phyloP scores from a whole-genome alignment of 2,329 filamentous ascomycete species.

The Myriangium duriaei region DNA sequence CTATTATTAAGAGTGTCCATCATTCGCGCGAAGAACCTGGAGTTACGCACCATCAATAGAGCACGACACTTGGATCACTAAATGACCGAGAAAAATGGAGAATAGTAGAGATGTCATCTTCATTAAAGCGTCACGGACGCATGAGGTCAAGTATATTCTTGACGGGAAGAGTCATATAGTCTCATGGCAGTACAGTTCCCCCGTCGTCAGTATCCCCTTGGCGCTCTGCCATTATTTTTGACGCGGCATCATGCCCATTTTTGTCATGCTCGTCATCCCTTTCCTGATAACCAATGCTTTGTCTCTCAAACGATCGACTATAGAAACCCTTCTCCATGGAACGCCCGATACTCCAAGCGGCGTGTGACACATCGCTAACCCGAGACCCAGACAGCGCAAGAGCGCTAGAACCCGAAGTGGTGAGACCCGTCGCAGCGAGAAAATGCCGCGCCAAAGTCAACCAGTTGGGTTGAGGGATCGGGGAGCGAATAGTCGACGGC shows the following conservation, averaged over 20 bases:
- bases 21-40: too few species aligned
- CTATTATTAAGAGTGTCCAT: too few species aligned
- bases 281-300: slow-evolving; percentile 7
- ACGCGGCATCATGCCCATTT: not conserved
- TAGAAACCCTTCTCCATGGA: slow-evolving; percentile 3
- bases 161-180: too few species aligned
- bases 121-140: too few species aligned
- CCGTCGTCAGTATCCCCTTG: not conserved
- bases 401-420: slow-evolving; percentile 12
- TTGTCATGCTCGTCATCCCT: slow-evolving; percentile 5
- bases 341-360: slow-evolving; percentile 5
- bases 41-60: too few species aligned
- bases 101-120: too few species aligned
- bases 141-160: too few species aligned
- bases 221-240: not conserved
- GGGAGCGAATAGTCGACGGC: slow-evolving; percentile 10
- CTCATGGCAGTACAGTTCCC: slow-evolving; percentile 3
- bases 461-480: slow-evolving; percentile 10
- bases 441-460: slow-evolving; percentile 13
- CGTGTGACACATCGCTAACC: slow-evolving; percentile 1
- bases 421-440: slow-evolving; percentile 14
- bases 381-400: slow-evolving; percentile 11
- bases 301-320: slow-evolving; percentile 4
- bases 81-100: too few species aligned
- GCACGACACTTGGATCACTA: too few species aligned